A percentile compares a stretch with the other conserved stretches of the same genome.
These are phyloP conservation scores for Daldinia grandis DNA, from an alignment of 495 filamentous ascomycete species.

Conservation along the genomic window DNA sequence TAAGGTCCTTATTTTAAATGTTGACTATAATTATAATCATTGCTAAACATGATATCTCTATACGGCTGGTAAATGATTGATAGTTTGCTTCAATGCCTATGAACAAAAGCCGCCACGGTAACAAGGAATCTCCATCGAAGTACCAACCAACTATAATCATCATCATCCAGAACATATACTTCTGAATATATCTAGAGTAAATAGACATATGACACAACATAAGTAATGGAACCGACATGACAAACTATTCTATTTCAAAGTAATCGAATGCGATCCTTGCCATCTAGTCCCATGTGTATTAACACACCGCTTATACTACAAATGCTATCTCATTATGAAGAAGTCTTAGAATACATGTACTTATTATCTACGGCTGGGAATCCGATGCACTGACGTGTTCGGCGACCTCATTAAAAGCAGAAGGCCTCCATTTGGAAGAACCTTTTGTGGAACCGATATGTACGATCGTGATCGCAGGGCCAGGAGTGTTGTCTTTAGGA, in stretches of 20 bases:
- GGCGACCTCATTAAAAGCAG: slow-evolving; percentile 36
- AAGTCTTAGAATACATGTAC: neutral
- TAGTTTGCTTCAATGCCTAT: too few relatives aligned
- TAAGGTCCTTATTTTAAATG: slow-evolving; percentile 35
- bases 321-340: neutral
- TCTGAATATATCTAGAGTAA: too few relatives aligned
- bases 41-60: neutral
- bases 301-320: neutral
- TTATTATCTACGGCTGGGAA: slow-evolving; percentile 4
- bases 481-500: slow-evolving; percentile 1
- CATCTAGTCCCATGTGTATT: neutral
- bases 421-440: slow-evolving; percentile 37
- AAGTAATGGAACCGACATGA: too few relatives aligned
- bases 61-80: neutral
- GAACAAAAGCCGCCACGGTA: too few relatives aligned
- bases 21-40: neutral
- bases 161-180: too few relatives aligned
- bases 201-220: too few relatives aligned
- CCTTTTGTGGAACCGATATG: slow-evolving; percentile 40
- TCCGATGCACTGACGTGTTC: slow-evolving; percentile 22
- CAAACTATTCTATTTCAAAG: too few relatives aligned
- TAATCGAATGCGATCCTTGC: too few relatives aligned
- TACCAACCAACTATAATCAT: too few relatives aligned
- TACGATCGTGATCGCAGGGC: slow-evolving; percentile 33
- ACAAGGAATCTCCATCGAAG: too few relatives aligned